phyloP scores from a whole-genome alignment of 1,284 basidiomycete species.

The Lignosus rhinocerotis region DNA sequence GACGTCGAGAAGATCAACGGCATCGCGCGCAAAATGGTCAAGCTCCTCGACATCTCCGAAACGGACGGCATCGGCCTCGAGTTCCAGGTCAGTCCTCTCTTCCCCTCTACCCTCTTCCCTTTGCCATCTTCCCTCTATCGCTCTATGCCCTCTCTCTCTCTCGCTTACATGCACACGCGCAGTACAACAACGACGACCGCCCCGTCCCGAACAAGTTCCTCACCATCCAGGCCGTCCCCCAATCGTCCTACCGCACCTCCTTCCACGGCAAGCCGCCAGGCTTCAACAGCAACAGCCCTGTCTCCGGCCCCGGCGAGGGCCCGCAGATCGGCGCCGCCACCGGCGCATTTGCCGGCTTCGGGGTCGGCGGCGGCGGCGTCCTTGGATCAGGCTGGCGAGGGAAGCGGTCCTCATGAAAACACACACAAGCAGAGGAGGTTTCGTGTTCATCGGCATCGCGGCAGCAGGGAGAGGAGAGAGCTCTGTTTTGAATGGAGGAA shows the following conservation, averaged over 20 bases:
- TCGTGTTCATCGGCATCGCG: not conserved
- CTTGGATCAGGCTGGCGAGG: slow-evolving; percentile 33
- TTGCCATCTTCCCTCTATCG: not conserved
- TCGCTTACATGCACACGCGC: not conserved
- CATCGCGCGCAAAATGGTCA: slow-evolving; percentile 81
- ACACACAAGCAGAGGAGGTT: not conserved
- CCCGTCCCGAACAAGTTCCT: slow-evolving; percentile 78
- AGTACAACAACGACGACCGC: slow-evolving; percentile 83
- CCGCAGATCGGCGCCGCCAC: slow-evolving; percentile 37
- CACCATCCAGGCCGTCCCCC: slow-evolving; percentile 69
- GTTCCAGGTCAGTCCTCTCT: slow-evolving; percentile 65
- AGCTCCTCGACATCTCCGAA: slow-evolving; percentile 78
- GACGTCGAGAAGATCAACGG: slow-evolving; percentile 83
- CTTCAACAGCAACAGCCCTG: slow-evolving; percentile 32
- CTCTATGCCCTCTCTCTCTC: not conserved
- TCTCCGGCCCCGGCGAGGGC: slow-evolving; percentile 31
- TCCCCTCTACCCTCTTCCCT: slow-evolving; percentile 1
- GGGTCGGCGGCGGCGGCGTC: slow-evolving; percentile 34
- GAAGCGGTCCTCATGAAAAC: slow-evolving; percentile 23
- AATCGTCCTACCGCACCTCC: slow-evolving; percentile 61
- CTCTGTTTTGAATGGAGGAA: not conserved
- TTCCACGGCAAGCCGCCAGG: slow-evolving; percentile 44
- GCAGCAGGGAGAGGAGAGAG: not conserved
- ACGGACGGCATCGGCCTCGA: slow-evolving; percentile 82
- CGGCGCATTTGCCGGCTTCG: slow-evolving; percentile 37